Evolutionary conservation across 2,329 filamentous ascomycete genomes (phyloP).

Genomic region (Cordyceps cicadae): DNA sequence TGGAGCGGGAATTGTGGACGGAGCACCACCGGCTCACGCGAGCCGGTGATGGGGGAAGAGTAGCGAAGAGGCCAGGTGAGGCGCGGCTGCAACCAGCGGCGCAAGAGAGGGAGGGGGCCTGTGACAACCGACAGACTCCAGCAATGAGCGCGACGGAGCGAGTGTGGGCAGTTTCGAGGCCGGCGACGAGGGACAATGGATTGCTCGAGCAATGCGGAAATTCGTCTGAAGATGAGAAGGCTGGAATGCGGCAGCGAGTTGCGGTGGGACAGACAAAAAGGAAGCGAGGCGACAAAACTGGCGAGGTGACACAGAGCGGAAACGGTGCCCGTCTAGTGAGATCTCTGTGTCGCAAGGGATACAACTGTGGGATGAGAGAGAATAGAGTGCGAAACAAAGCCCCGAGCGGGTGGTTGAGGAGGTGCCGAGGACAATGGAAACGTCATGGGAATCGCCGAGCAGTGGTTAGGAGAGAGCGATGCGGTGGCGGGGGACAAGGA

Average conservation of each 20-base stretch:
- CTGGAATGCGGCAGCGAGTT: conserved; percentile 5
- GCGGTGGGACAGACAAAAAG: neutral
- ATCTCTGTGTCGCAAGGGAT: neutral
- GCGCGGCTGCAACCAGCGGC: neutral
- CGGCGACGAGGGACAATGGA: neutral
- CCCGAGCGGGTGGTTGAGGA: neutral
- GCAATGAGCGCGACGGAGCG: neutral
- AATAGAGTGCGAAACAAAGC: neutral
- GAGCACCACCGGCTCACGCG: conserved; percentile 10
- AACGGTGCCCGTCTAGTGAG: neutral
- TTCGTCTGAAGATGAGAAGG: neutral
- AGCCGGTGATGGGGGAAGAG: conserved; percentile 10
- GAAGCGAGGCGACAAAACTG: neutral
- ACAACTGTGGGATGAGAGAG: neutral
- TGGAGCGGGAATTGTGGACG: conserved; percentile 8
- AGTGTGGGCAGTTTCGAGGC: neutral
- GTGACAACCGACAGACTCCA: neutral
- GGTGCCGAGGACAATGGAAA: neutral
- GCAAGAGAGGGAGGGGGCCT: neutral
- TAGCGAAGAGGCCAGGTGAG: neutral
- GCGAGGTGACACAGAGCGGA: conserved; percentile 2
- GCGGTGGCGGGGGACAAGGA: conserved; percentile 1
- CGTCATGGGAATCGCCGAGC: neutral
- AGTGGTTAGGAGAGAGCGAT: neutral
- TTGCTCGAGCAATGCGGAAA: neutral